A percentile compares a stretch with the other conserved stretches of the same genome.
Evolutionary conservation across 176 grass and related monocot genomes (phyloP).

Genomic region (Carex pumila): DNA sequence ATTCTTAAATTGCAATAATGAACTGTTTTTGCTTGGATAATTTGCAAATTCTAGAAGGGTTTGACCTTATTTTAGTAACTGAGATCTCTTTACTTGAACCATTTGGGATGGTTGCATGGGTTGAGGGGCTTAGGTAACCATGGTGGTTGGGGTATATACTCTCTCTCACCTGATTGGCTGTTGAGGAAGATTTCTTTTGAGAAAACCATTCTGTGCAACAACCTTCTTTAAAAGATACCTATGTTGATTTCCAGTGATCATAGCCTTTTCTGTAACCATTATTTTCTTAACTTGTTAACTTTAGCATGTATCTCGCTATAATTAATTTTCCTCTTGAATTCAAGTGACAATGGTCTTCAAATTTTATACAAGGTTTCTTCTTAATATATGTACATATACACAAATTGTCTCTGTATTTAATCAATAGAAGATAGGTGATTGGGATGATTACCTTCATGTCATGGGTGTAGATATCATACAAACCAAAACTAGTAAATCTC

Average conservation of each 20-base stretch:
- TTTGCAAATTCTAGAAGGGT: constrained; percentile 18
- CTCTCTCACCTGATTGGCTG: not conserved
- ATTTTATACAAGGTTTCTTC: not conserved
- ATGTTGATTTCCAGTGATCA: not conserved
- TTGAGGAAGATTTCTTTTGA: constrained; percentile 18
- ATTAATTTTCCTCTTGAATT: not conserved
- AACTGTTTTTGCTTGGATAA: constrained; percentile 5
- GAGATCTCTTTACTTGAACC: not conserved
- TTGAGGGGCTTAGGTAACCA: constrained; percentile 10
- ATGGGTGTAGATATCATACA: not conserved
- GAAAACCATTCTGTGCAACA: constrained; percentile 14
- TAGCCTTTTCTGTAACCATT: not conserved
- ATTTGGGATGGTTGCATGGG: constrained; percentile 9
- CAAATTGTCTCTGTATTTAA: not conserved
- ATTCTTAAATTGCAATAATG: not conserved
- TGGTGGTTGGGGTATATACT: constrained; percentile 5
- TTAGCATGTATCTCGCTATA: not conserved
- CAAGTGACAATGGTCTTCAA: not conserved
- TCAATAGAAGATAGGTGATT: not conserved
- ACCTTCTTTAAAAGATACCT: constrained; percentile 13
- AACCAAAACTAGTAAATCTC: not conserved
- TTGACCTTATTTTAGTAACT: not conserved
- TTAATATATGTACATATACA: not conserved
- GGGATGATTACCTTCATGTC: not conserved
- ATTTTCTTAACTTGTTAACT: constrained; percentile 3